Evolutionary conservation across 1,284 basidiomycete genomes (phyloP).

Genomic region (Sporisorium graminicola): DNA sequence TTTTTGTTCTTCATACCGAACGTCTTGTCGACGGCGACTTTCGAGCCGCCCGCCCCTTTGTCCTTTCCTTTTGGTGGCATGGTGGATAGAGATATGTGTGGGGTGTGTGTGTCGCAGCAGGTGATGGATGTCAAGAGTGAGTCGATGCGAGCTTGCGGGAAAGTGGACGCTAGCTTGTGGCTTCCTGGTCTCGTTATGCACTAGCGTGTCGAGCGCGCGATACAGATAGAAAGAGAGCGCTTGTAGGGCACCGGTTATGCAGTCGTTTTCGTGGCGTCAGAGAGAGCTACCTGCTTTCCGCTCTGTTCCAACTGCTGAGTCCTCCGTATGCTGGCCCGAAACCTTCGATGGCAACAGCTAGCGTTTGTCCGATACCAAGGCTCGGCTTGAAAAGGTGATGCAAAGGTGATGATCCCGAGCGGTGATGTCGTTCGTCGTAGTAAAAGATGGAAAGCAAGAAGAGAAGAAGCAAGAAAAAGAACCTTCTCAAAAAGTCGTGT

Average conservation of each 20-base stretch:
- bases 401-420: neutral
- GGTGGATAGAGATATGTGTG: constrained; percentile 4
- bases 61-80: constrained; percentile 67
- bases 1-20: constrained; percentile 94
- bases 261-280: neutral
- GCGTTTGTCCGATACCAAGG: neutral
- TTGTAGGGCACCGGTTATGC: neutral
- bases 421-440: neutral
- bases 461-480: neutral
- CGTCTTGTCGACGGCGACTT: constrained; percentile 66
- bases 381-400: neutral
- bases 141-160: neutral
- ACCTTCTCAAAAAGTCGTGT: constrained; percentile 20
- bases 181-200: too few species aligned
- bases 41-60: constrained; percentile 56
- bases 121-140: too few species aligned
- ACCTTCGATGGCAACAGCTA: neutral
- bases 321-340: too few species aligned
- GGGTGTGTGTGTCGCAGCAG: too few species aligned
- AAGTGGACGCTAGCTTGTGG: neutral
- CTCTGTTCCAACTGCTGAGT: neutral
- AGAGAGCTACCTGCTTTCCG: too few species aligned
- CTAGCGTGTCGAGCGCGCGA: too few species aligned
- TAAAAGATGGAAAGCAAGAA: neutral
- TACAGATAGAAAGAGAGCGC: too few species aligned